Percentiles rank a stretch among this genome's conserved stretches.
Evolutionary conservation across 352 stramenopile genomes (phyloP).

Genomic region (Pythium grandisporangium): DNA sequence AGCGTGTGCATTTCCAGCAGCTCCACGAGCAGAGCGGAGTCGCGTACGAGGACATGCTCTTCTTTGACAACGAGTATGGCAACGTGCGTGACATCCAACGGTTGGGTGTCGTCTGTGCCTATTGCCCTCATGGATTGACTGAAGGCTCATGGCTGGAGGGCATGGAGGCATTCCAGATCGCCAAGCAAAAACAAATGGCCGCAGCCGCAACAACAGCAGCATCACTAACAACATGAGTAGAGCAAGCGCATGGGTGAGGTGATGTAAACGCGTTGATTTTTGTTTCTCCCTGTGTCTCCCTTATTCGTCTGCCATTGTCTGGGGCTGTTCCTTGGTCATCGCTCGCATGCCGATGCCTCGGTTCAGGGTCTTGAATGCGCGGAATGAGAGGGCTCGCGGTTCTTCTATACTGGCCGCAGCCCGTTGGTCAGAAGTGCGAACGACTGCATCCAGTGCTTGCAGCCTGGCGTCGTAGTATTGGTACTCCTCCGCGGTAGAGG

Average conservation of each 20-base stretch:
- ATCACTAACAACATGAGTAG: constrained; percentile 5
- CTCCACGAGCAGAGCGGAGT: constrained; percentile 86
- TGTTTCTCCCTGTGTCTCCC: too few relatives aligned
- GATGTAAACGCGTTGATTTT: too few relatives aligned
- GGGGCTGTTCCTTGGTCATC: too few relatives aligned
- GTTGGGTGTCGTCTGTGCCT: constrained; percentile 68
- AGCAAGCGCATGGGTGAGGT: not conserved
- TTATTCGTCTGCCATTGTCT: too few relatives aligned
- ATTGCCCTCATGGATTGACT: constrained; percentile 71
- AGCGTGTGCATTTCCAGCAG: constrained; percentile 88
- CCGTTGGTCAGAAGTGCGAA: too few relatives aligned
- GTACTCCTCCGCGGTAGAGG: not conserved
- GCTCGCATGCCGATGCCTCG: too few relatives aligned
- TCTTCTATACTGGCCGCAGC: constrained; percentile 1
- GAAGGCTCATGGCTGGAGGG: constrained; percentile 53
- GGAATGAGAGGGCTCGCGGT: constrained; percentile 2
- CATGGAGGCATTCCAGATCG: constrained; percentile 57
- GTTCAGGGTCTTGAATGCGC: constrained; percentile 5
- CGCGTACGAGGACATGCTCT: constrained; percentile 93
- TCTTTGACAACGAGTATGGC: constrained; percentile 92
- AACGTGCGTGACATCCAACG: constrained; percentile 65
- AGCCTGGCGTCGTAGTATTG: not conserved
- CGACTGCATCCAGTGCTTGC: not conserved
- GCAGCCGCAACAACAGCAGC: not conserved
- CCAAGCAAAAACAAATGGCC: constrained; percentile 17